Evolutionary conservation across 1,284 basidiomycete species (phyloP).

Genomic region (Sutorius eximius): DNA sequence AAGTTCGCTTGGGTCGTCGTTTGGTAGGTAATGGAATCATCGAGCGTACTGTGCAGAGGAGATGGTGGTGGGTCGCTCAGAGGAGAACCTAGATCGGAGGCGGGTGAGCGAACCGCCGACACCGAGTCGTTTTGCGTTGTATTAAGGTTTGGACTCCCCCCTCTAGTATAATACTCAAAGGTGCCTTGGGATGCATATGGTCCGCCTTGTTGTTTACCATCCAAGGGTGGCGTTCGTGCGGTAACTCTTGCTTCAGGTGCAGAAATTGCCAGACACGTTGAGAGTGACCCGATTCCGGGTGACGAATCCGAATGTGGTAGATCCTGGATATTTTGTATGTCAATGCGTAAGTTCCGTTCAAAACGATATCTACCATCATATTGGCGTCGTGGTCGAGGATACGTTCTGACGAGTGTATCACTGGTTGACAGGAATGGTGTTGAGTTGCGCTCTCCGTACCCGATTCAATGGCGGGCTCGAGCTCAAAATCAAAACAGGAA

Average conservation of each 20-base stretch:
- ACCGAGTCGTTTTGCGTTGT: background rate
- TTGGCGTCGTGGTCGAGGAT: background rate
- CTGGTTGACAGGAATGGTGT: background rate
- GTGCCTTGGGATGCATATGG: background rate
- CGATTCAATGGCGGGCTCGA: conserved; percentile 14
- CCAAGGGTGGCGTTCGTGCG: background rate
- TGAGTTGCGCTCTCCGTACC: background rate
- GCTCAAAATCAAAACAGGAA: conserved; percentile 23
- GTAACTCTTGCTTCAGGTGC: background rate
- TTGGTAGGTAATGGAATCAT: background rate
- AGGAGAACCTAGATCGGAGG: background rate
- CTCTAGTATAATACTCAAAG: background rate
- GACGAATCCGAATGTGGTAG: background rate
- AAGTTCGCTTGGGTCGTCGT: background rate
- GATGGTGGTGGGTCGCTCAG: background rate
- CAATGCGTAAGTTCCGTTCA: conserved; percentile 5
- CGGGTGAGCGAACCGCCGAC: background rate
- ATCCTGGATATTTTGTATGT: conserved; percentile 16
- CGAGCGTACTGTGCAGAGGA: background rate
- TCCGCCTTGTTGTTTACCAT: background rate
- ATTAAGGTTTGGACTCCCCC: background rate
- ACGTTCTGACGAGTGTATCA: background rate
- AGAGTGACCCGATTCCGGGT: background rate
- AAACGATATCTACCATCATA: conserved; percentile 21
- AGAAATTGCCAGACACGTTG: background rate